phyloP scores from a whole-genome alignment of 441 rosid species.

The Corymbia citriodora region DNA sequence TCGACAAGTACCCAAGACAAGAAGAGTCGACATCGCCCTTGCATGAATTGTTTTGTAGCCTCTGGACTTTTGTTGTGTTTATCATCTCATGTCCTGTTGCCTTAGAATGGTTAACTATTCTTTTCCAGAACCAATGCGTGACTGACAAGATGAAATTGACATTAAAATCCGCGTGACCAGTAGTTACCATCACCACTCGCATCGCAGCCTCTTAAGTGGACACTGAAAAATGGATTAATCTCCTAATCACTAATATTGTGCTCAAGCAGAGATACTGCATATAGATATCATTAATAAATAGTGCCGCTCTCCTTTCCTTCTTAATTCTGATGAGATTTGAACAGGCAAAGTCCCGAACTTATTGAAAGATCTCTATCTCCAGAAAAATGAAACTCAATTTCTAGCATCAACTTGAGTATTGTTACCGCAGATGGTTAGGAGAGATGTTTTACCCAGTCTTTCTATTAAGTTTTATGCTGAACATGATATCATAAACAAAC shows the following conservation, averaged over 20 bases:
- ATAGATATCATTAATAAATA: not conserved
- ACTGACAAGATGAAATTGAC: not conserved
- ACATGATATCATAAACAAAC: not conserved
- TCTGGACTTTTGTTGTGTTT: not conserved
- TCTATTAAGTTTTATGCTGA: not conserved
- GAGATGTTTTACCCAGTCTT: not conserved
- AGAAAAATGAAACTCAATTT: not conserved
- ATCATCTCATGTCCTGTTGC: not conserved
- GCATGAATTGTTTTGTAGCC: not conserved
- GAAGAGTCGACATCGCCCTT: not conserved
- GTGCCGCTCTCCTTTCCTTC: not conserved
- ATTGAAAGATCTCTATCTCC: not conserved
- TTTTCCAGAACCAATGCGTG: not conserved
- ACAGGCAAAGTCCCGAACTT: not conserved
- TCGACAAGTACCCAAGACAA: not conserved
- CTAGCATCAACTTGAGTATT: not conserved
- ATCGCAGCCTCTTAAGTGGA: not conserved
- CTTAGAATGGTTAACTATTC: not conserved
- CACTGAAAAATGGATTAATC: not conserved
- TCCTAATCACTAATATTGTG: not conserved
- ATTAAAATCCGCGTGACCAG: not conserved
- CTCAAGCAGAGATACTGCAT: not conserved
- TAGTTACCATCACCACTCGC: not conserved
- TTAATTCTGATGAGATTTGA: not conserved
- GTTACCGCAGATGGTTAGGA: not conserved